Base-by-base conservation (phyloP, 1,284 basidiomycete species). In the Moniliella sp. region DNA sequence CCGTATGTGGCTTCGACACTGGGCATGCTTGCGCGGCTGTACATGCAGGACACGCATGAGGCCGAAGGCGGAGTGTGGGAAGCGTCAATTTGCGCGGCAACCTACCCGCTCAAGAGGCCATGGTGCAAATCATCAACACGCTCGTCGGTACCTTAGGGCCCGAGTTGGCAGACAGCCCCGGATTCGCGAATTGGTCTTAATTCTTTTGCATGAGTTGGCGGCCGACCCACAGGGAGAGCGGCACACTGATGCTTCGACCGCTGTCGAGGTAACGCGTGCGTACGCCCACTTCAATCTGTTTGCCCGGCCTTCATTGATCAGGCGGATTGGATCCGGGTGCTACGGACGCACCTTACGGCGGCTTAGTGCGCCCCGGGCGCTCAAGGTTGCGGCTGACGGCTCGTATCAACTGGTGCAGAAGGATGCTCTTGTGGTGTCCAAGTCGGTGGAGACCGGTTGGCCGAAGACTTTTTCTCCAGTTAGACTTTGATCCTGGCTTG, bases 261-360 rank as follows among this genome's bases (percentile, higher is more conserved):
- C n/a, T n/a, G n/a, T n/a, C n/a, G n/a, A n/a, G n/a, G n/a, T n/a
- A n/a, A 84, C 93, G 62, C 80, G 79, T 61, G 88, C 84, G 54
- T 75, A 82, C 12, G 88, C 97, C 55, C 86, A 94, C 58, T 78
- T 94, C 64, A 69, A 91, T 18, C 84, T 99, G 73, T 94, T 97
- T 48, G 77, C 82, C 75, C 78, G 36, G 71, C 80, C 37, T 73
- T 82, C 38, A 33, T 59, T 15, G 55, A 54, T 14, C 38, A 42
- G n/a, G 28, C 37, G 3, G 33, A 32, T n/a, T 56, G 44, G 39
- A 50, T 55, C 29, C 30, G 30, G 12, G 32, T 43, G 16, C 35
- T 56, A 25, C 36, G 42, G 4, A 23, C 27, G 11, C 38, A 54
- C 28, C 41, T 59, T n/a, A n/a, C n/a, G n/a, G n/a, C n/a, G n/a